Evolutionary conservation across 495 filamentous ascomycete genomes (phyloP).

Genomic region (Lichenothelia convexa): DNA sequence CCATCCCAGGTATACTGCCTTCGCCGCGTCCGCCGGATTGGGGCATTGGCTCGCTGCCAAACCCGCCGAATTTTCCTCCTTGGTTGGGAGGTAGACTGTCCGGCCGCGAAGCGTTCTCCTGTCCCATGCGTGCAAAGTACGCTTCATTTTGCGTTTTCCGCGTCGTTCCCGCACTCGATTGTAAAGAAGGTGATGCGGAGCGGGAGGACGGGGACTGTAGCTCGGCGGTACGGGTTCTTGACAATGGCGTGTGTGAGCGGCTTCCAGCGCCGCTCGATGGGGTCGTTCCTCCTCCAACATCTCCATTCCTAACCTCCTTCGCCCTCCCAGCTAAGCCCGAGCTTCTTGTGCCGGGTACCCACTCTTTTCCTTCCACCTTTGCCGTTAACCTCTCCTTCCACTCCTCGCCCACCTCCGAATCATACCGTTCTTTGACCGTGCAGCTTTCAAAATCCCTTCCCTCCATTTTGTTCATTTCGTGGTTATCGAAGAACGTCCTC

Average conservation of each 20-base stretch:
- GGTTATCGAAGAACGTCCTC: slow-evolving; percentile 62
- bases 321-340: neutral
- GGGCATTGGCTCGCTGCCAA: slow-evolving; percentile 51
- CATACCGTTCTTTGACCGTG: slow-evolving; percentile 69
- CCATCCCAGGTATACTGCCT: slow-evolving; percentile 38
- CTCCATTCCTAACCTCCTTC: neutral
- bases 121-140: slow-evolving; percentile 72
- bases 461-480: slow-evolving; percentile 40
- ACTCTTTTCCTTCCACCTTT: slow-evolving; percentile 72
- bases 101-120: slow-evolving; percentile 57
- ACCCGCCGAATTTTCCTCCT: slow-evolving; percentile 82
- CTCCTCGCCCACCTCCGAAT: slow-evolving; percentile 76
- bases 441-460: slow-evolving; percentile 46
- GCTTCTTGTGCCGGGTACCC: slow-evolving; percentile 36
- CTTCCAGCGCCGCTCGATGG: slow-evolving; percentile 14
- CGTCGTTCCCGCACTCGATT: slow-evolving; percentile 3
- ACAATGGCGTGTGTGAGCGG: slow-evolving; percentile 17
- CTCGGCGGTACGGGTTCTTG: slow-evolving; percentile 13
- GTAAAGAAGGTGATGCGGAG: slow-evolving; percentile 14
- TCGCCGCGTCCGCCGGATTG: slow-evolving; percentile 14
- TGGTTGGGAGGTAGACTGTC: slow-evolving; percentile 64
- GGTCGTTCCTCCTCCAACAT: slow-evolving; percentile 1
- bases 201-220: slow-evolving; percentile 6
- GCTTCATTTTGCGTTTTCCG: slow-evolving; percentile 59
- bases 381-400: slow-evolving; percentile 80